A percentile compares a stretch with the other conserved stretches of the same genome.
These are phyloP conservation scores for Dalechampia spathulata DNA, from an alignment of 441 rosid species.

Conservation along the genomic window DNA sequence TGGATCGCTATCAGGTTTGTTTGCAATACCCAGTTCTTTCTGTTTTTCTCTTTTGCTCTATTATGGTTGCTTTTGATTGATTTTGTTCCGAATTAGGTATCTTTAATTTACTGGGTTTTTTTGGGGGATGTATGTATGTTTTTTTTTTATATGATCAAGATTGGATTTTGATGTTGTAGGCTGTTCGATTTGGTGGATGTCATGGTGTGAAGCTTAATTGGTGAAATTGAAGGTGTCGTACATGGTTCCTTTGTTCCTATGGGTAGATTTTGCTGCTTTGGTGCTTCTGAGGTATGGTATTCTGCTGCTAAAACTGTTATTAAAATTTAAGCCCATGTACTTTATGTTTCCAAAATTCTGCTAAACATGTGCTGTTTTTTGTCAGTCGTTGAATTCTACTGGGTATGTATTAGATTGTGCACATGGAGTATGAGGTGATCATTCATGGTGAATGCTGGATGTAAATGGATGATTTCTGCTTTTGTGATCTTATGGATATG, in stretches of 20 bases:
- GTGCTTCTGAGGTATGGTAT: constrained; percentile 18
- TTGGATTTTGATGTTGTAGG: too few species aligned
- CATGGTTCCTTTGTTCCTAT: constrained; percentile 28
- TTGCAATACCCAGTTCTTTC: too few species aligned
- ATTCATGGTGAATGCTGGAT: constrained; percentile 2
- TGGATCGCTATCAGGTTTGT: too few species aligned
- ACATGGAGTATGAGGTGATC: constrained; percentile 9
- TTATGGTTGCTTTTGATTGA: too few species aligned
- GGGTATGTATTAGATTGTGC: background rate
- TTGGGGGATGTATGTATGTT: too few species aligned
- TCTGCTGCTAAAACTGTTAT: background rate
- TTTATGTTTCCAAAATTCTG: constrained; percentile 1
- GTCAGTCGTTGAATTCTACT: constrained; percentile 9
- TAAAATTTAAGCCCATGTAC: background rate
- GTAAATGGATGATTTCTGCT: constrained; percentile 1
- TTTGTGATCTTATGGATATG: background rate
- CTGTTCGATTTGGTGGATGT: too few species aligned
- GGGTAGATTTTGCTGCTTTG: constrained; percentile 64
- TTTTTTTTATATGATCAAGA: too few species aligned
- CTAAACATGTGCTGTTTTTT: constrained; percentile 2
- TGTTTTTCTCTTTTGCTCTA: too few species aligned
- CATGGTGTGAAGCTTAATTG: constrained; percentile 24
- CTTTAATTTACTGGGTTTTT: too few species aligned
- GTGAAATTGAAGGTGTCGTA: constrained; percentile 18
- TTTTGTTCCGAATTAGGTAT: too few species aligned